Evolutionary conservation across 768 basidiomycete genomes (phyloP), one percentile per base, ranked within the genome.

Genomic region (Amanita pseudoporphyria): DNA sequence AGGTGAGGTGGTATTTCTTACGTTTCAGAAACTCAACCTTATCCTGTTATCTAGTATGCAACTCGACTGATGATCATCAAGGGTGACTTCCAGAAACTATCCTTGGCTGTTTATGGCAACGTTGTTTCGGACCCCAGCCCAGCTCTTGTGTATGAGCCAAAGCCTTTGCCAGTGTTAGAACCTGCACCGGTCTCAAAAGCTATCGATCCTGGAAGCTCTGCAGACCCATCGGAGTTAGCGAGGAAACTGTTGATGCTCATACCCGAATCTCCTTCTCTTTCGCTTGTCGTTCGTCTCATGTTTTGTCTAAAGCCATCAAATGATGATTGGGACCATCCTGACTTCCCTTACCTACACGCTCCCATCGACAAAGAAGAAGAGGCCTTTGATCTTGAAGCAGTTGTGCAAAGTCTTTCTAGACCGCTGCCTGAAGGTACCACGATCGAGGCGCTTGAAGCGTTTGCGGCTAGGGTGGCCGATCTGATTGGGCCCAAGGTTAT

Each of bases 11-110:
- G 49, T 76, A 10, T 42, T 44, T 32, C 22, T 31, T 31, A 22
- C 45, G 33, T 47, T 44, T 38, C 28, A 12, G 3, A 18, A 7
- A n/a, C 12, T 10, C 35, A 35, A 47, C 35, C 32, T 37, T 30
- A 50, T 21, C 22, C 13, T 40, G 33, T 14, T 18, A 13, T 37
- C 9, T 60, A 87, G 83, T 80, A 76, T 60, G 77, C 81, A 3
- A 87, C 87, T 18, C 81, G 87, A 38, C 69, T 90, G 26, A 81
- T 91, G 75, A 84, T 90, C 51, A 72, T 91, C 53, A 82, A 81
- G 58, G 88, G 87, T n/a, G 68, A 76, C 31, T 89, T 87, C 61
- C 66, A 77, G 43, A 69, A 67, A 51, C 66, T 86, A 16, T 85
- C 86, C 10, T 66, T 86, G 57, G 82, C 84, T 33, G 69, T 81